A percentile compares a stretch with the other conserved stretches of the same genome.
Evolutionary conservation across 805 yeast genomes (phyloP).

Genomic region (Wickerhamomyces sydowiorum): DNA sequence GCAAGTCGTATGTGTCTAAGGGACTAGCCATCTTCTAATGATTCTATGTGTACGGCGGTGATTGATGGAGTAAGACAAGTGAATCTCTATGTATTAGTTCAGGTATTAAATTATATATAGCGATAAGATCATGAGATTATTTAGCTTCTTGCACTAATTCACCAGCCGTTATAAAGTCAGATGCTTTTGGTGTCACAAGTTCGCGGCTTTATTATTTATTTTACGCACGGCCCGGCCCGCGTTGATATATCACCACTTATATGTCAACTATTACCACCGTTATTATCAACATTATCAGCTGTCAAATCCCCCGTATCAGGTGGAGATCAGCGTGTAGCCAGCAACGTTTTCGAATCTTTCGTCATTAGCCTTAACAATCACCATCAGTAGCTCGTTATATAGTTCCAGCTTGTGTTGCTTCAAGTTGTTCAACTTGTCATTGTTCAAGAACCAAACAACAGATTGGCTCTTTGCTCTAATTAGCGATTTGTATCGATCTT

Average conservation of each 20-base stretch:
- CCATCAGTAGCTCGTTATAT: constrained; percentile 57
- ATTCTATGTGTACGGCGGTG: no score
- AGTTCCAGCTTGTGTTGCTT: constrained; percentile 43
- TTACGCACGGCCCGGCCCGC: no score
- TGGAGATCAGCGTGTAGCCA: constrained; percentile 59
- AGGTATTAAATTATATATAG: no score
- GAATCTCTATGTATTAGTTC: no score
- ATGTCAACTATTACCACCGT: no score
- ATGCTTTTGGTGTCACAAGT: background rate
- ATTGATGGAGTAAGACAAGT: no score
- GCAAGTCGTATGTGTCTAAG: constrained; percentile 7
- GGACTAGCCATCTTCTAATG: constrained; percentile 3
- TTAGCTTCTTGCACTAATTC: no score
- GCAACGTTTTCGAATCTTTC: constrained; percentile 72
- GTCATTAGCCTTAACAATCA: constrained; percentile 57
- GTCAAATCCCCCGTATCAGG: background rate
- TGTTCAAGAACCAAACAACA: constrained; percentile 62
- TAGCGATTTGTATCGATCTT: constrained; percentile 35
- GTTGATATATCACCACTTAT: no score
- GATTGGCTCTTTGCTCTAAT: constrained; percentile 57
- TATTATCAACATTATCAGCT: no score
- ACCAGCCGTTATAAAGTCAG: background rate
- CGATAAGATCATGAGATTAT: no score
- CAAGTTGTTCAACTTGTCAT: constrained; percentile 38
- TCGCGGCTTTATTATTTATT: no score